Base-by-base conservation (phyloP, 2,329 filamentous ascomycete species). In the Pyrenophora seminiperda region DNA sequence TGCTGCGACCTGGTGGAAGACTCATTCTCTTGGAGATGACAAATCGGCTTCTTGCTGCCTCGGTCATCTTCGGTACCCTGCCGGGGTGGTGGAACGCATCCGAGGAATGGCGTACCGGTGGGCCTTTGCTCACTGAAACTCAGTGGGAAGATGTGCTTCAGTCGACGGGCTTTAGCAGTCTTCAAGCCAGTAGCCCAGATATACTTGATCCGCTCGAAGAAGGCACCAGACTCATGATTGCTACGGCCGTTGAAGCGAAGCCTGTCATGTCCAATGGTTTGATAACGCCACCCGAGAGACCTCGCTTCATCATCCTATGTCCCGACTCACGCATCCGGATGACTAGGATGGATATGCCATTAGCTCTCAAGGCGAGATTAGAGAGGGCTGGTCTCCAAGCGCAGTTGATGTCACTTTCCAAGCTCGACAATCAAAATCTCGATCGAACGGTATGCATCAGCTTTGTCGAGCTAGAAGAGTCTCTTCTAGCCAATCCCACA, bases 1-100 rank as follows among this genome's bases (percentile, higher is more conserved):
- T 72, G 7, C 53, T 72, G 0, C 58, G 61, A 17, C 75, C 79
- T 0, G 77, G 75, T 1, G 80, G 80, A 0, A 73, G 76, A 30
- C 61, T 83, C 0, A 30, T 82, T 1, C 37, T 81, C 0, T 49
- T 76, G 4, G 80, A 83, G 50, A 39, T 48, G 42, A 62, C 57
- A 2, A 41, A 53, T 32, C 41, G 49, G 7, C 15, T 59, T 32
- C 30, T 56, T 50, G 50, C 42, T 36, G 39, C 50, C 20, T 54
- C 51, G 3, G 51, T 61, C 38, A 59, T 57, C 27, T 63, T 68
- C 39, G 66, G 64, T 6, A 43, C 59, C 2, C 43, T 68, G 11
- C 56, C 59, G 7, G 64, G 58, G 4, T 66, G 62, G 61, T 68
- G 66, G 66, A 54, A 57, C 36, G 54, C 54, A 3, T 48, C 50